Conservation (phyloP, 2,329 filamentous ascomycete species). For the Cladophialophora carrionii region DNA sequence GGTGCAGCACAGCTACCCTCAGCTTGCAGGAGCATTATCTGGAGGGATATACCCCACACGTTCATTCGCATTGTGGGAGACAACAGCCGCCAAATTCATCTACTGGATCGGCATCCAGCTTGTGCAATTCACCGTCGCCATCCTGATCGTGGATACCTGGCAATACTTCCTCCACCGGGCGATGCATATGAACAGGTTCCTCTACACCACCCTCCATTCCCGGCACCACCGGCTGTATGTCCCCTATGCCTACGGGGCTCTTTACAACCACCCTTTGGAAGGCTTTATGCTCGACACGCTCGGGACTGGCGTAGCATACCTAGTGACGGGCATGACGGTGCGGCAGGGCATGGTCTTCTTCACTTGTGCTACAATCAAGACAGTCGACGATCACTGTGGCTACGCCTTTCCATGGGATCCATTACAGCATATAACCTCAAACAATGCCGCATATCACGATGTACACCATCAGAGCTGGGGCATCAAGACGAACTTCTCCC, state of each 20-base stretch:
- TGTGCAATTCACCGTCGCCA: conserved; percentile 74
- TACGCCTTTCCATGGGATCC: conserved; percentile 96
- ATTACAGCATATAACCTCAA: conserved; percentile 85
- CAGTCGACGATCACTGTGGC: conserved; percentile 95
- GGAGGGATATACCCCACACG: conserved; percentile 78
- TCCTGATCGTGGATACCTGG: conserved; percentile 88
- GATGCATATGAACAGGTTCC: conserved; percentile 97
- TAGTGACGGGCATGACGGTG: conserved; percentile 77
- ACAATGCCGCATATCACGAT: conserved; percentile 96
- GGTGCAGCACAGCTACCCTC: conserved; percentile 69
- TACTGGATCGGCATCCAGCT: conserved; percentile 79
- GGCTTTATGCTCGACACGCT: conserved; percentile 91
- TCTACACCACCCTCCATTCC: conserved; percentile 82
- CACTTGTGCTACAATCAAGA: conserved; percentile 86
- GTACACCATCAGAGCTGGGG: conserved; percentile 99
- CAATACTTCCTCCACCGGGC: conserved; percentile 95
- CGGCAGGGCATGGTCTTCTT: conserved; percentile 91
- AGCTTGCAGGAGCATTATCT: conserved; percentile 73
- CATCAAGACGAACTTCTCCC: conserved; percentile 70
- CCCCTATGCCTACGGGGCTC: conserved; percentile 92
- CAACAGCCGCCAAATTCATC: conserved; percentile 71
- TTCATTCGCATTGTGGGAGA: conserved; percentile 82
- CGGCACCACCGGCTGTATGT: conserved; percentile 96
- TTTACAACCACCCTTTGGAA: conserved; percentile 96
- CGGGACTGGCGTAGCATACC: conserved; percentile 81